These are phyloP conservation scores for Hypomyces perniciosus DNA, from an alignment of 2,329 filamentous ascomycete species.

Conservation along the genomic window DNA sequence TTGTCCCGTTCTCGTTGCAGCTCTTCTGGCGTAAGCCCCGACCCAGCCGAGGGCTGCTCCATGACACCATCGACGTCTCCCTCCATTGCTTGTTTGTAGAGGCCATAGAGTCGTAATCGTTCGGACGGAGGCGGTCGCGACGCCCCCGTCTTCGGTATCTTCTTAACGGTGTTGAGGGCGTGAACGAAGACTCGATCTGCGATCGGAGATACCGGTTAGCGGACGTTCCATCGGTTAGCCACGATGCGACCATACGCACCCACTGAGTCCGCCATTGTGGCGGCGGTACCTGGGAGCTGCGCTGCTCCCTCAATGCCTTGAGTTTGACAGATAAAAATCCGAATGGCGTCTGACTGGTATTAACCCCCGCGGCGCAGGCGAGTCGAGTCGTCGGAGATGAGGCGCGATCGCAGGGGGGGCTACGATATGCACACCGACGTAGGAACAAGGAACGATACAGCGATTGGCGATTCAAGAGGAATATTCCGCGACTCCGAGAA, in stretches of 20 bases:
- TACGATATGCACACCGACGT: too few species aligned
- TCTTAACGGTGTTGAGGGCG: conserved; percentile 97
- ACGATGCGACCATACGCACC: conserved; percentile 22
- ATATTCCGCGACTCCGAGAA: too few species aligned
- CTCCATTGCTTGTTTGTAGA: conserved; percentile 99
- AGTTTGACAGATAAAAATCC: background rate
- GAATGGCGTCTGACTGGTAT: conserved; percentile 3
- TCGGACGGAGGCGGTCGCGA: conserved; percentile 80
- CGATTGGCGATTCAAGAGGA: too few species aligned
- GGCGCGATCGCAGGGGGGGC: background rate
- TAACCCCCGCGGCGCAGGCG: background rate
- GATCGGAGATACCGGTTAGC: conserved; percentile 8
- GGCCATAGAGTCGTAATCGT: conserved; percentile 86
- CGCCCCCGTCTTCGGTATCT: conserved; percentile 89
- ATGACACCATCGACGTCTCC: conserved; percentile 93
- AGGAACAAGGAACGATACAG: too few species aligned
- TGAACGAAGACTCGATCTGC: conserved; percentile 97
- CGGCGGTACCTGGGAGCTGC: conserved; percentile 7
- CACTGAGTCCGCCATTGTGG: conserved; percentile 34
- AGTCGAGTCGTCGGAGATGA: background rate
- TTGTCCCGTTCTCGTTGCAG: conserved; percentile 57
- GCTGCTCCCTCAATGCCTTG: conserved; percentile 5
- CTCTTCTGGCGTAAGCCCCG: conserved; percentile 45
- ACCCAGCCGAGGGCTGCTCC: conserved; percentile 61
- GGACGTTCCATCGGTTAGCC: background rate